Evolutionary conservation across 2,329 filamentous ascomycete genomes (phyloP).

Genomic region (Lasiodiplodia theobromae): DNA sequence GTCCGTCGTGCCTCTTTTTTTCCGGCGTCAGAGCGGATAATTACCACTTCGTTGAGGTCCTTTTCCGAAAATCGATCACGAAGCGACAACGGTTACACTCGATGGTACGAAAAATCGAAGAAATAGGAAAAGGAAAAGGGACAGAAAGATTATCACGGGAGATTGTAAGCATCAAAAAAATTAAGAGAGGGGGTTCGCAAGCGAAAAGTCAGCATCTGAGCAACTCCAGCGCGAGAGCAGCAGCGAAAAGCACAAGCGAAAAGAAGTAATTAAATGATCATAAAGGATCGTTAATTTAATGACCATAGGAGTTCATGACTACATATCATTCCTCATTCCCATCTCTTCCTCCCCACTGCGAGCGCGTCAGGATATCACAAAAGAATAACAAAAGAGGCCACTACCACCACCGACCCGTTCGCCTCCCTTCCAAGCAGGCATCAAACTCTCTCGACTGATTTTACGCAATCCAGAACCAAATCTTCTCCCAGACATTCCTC

Average conservation of each 20-base stretch:
- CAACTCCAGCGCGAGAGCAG: not conserved
- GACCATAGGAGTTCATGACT: not conserved
- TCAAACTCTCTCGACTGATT: too few relatives aligned
- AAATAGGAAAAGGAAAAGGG: not conserved
- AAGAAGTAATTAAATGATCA: not conserved
- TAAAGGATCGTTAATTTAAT: not conserved
- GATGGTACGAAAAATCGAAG: not conserved
- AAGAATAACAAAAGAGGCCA: not conserved
- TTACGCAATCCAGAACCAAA: slow-evolving; percentile 58
- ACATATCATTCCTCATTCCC: not conserved
- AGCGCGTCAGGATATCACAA: not conserved
- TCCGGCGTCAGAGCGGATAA: not conserved
- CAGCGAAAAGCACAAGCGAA: not conserved
- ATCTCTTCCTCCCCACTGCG: not conserved
- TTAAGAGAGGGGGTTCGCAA: too few relatives aligned
- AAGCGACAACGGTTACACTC: not conserved
- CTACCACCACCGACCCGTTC: too few relatives aligned
- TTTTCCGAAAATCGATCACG: not conserved
- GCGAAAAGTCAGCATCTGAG: too few relatives aligned
- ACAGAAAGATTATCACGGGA: too few relatives aligned
- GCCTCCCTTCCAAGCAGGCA: not conserved
- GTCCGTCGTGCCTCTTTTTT: not conserved
- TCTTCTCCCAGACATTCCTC: slow-evolving; percentile 53
- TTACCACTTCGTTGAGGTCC: not conserved
- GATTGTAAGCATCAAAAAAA: too few relatives aligned